Conservation (phyloP, 73 alveolate genomes). For the Paramecium biaurelia region DNA sequence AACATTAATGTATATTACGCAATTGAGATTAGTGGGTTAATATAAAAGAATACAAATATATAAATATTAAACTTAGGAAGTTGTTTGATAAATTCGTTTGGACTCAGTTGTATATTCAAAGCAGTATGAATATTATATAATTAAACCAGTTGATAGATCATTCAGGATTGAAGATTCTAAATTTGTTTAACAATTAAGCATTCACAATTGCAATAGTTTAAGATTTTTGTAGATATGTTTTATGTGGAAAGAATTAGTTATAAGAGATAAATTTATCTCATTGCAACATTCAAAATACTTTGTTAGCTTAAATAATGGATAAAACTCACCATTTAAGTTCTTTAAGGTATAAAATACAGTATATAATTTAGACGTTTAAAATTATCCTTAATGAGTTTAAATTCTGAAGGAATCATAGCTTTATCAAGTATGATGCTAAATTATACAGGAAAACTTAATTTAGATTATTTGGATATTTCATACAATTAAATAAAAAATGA, state of each 20-base stretch:
- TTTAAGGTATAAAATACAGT: neutral
- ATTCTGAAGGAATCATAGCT: neutral
- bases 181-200: neutral
- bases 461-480: slow-evolving; percentile 26
- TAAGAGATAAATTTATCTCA: slow-evolving; percentile 28
- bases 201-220: neutral
- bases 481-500: neutral
- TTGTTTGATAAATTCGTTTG: neutral
- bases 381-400: neutral
- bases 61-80: neutral
- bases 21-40: neutral
- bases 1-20: slow-evolving; percentile 16
- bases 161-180: neutral
- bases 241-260: neutral
- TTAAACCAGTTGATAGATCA: slow-evolving; percentile 1
- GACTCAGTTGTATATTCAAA: neutral
- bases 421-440: neutral
- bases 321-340: neutral
- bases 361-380: neutral
- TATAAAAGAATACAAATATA: neutral
- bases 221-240: slow-evolving; percentile 43
- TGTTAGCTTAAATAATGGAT: neutral
- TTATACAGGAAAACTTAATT: neutral
- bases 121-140: neutral
- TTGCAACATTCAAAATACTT: neutral